Evolutionary conservation across 2,329 filamentous ascomycete species (phyloP).

Genomic region (Sphaerulina musiva): DNA sequence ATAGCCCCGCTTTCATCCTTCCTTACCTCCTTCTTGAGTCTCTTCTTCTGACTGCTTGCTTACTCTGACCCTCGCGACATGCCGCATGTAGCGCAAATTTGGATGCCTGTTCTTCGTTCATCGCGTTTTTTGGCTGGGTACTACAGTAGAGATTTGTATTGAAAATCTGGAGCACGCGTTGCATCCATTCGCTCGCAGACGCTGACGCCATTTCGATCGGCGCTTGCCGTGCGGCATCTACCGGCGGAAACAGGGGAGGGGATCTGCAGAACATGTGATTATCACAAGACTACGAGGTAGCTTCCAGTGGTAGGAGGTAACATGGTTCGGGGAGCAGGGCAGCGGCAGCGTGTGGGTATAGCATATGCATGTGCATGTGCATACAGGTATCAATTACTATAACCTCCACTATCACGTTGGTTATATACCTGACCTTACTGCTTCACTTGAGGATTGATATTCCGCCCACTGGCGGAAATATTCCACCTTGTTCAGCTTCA

Average conservation of each 20-base stretch:
- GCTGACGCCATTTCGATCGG: conserved; percentile 3
- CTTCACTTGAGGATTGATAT: too few relatives aligned
- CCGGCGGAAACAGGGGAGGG: neutral
- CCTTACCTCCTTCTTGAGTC: neutral
- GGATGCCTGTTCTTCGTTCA: conserved; percentile 38
- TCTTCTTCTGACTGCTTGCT: conserved; percentile 22
- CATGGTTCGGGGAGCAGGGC: too few relatives aligned
- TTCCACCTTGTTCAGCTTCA: neutral
- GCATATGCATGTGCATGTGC: too few relatives aligned
- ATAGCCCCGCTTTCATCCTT: neutral
- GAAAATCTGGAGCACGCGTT: conserved; percentile 2
- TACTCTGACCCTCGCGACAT: conserved; percentile 76
- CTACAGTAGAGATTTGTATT: neutral
- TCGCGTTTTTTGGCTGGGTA: conserved; percentile 12
- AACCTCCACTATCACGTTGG: too few relatives aligned
- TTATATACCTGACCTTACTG: too few relatives aligned
- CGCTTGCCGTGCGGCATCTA: neutral
- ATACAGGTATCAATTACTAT: too few relatives aligned
- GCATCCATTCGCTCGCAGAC: neutral
- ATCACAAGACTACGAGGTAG: too few relatives aligned
- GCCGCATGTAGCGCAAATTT: conserved; percentile 85
- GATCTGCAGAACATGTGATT: too few relatives aligned
- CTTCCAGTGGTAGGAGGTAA: too few relatives aligned
- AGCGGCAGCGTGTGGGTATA: too few relatives aligned
- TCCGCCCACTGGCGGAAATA: too few relatives aligned